Base-by-base conservation (phyloP, 1,139 yeast species). In the Saccharomycopsis phalli region DNA sequence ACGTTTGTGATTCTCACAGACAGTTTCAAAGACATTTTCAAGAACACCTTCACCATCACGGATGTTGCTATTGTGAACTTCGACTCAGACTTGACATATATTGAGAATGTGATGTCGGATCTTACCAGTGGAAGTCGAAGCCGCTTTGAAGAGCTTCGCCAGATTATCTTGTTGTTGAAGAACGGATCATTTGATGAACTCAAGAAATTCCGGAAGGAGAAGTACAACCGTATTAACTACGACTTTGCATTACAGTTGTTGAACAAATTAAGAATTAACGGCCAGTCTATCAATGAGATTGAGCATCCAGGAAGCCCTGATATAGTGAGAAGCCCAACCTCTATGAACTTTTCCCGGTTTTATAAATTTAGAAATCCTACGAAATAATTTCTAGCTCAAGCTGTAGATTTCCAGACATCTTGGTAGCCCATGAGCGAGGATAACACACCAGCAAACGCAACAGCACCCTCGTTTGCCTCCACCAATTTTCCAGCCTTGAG, bases 1-100 rank as follows among this genome's bases (percentile, higher is more conserved):
- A 87, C 91, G 29, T 84, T 84, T 57, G 97, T 88, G 61, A 80
- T 81, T 49, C 71, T 91, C 45, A 79, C 94, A 0, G 74, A 79
- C 34, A 75, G 80, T 48, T 74, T 91, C 55, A 65, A 82, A 48
- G 68, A 69, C 38, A 66, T 79, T 14, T 66, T 88, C 47, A 65
- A 76, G 37, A 76, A 76, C 2, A 62, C 73, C 2, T 55, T 58
- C 4, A 58, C 66, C 10, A 65, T 60, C 40, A 63, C 74, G 1
- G 62, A 63, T 2, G 68, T 59, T 39, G 72, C 81, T 7, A 63
- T 81, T 0, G 54, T 61, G 26, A 81, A 80, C 53, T 80, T 81
- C 53, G 76, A 76, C 47, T 52, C 66, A 17, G 91, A 81, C 55
- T 68, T 81, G 32, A 57, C 61, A 19, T 81, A 76, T 52, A 61